Conservation (phyloP, 1,284 basidiomycete genomes). For the Peniophora sp. region DNA sequence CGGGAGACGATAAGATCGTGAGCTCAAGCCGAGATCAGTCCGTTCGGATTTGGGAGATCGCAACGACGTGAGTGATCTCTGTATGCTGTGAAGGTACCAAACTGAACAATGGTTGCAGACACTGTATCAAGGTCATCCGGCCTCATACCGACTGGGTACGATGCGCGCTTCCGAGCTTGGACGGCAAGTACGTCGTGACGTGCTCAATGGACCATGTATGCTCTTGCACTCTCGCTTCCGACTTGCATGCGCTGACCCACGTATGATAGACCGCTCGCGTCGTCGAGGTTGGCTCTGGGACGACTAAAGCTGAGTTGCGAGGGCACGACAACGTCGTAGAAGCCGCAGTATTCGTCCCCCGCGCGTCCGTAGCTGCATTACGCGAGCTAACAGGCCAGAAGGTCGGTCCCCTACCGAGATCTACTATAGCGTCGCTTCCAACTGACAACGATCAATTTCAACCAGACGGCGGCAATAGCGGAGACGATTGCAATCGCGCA, state of each 20-base stretch:
- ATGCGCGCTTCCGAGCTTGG: conserved; percentile 51
- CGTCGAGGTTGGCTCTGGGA: conserved; percentile 54
- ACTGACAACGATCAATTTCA: no score
- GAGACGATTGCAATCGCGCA: conserved; percentile 32
- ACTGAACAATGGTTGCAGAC: conserved; percentile 22
- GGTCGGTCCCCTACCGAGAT: conserved; percentile 9
- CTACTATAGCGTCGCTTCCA: not conserved
- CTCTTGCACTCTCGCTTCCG: conserved; percentile 2
- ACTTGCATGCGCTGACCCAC: not conserved
- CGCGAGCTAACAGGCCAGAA: conserved; percentile 25
- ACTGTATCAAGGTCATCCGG: conserved; percentile 51
- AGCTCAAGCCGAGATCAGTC: conserved; percentile 68
- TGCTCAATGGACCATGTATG: conserved; percentile 67
- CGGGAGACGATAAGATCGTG: conserved; percentile 60
- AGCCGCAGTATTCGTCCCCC: conserved; percentile 58
- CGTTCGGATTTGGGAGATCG: conserved; percentile 68
- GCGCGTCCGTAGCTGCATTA: conserved; percentile 47
- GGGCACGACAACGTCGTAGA: conserved; percentile 78
- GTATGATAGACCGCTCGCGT: conserved; percentile 50
- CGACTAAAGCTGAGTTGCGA: conserved; percentile 59
- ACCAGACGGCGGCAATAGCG: conserved; percentile 15
- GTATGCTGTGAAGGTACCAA: not conserved
- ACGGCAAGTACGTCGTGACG: conserved; percentile 54
- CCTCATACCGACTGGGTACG: conserved; percentile 71
- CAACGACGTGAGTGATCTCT: conserved; percentile 44